Base-by-base conservation (phyloP, 2,329 filamentous ascomycete species). In the Rhynchosporium graminicola region DNA sequence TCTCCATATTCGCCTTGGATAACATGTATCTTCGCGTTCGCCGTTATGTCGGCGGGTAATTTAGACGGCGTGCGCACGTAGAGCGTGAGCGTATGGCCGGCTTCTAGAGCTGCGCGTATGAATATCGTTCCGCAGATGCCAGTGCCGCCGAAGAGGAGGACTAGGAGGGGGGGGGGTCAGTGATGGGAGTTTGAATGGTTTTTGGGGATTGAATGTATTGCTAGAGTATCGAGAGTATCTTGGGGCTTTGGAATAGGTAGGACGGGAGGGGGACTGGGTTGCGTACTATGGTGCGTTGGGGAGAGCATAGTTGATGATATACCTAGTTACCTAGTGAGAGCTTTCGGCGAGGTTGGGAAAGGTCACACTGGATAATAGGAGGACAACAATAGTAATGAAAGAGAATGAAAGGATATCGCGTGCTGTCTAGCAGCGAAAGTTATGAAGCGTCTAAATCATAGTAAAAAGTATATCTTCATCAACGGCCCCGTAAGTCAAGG, bases 21-120 rank as follows among this genome's bases (percentile, higher is more conserved):
- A 28, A 68, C 42, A 7, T 57, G 40, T 9, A 70, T 40, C 15
- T 67, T 66, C 3, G 58, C 45, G 29, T 69, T 66, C 26, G 67
- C 62, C 26, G 66, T 62, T 1, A 72, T 59, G n/a, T 68, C 67
- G n/a, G 52, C 38, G 9, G 70, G 63, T 38, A 72, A 62, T 51
- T 70, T 71, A 15, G 66, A 71, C 1, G 68, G 68, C 12, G 63
- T 68, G 12, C 70, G 67, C 3, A 66, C 62, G 55, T 71, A 72
- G 26, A 71, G 64, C 6, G 69, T 70, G 1, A 71, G 38, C 1
- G 51, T 54, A 36, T 71, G 64, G 7, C 69, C 69, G 28, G 64
- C 65, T 50, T 68, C 63, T 10, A 72, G 63, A 46, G 68, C 68
- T 54, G 69, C 69, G 45, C 64, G 63, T 10, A 60, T 45, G 59